phyloP scores from a whole-genome alignment of 2,329 filamentous ascomycete species.

The Orbilia oligospora region DNA sequence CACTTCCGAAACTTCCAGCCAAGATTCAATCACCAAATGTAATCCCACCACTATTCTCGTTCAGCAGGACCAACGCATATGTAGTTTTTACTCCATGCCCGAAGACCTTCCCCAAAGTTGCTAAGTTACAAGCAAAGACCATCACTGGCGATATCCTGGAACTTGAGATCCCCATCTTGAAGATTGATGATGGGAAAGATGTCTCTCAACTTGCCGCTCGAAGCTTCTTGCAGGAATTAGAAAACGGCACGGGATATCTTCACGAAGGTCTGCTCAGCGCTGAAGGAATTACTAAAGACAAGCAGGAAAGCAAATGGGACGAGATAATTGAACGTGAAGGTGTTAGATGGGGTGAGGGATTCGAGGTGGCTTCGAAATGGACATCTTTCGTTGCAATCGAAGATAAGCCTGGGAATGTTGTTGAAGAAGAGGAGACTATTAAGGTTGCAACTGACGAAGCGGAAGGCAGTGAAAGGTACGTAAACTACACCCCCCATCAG shows the following conservation, averaged over 20 bases:
- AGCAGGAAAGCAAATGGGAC: conserved; percentile 71
- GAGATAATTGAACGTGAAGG: conserved; percentile 77
- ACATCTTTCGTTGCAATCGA: conserved; percentile 81
- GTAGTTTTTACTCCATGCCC: conserved; percentile 74
- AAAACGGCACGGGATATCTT: conserved; percentile 79
- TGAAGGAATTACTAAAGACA: conserved; percentile 69
- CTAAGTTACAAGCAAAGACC: conserved; percentile 70
- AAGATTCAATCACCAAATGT: conserved; percentile 76
- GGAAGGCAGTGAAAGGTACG: conserved; percentile 26
- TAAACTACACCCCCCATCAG: neutral
- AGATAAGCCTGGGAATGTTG: conserved; percentile 65
- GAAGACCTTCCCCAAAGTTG: conserved; percentile 73
- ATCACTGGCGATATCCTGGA: conserved; percentile 69
- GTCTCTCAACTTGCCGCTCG: conserved; percentile 77
- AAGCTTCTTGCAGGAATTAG: conserved; percentile 78
- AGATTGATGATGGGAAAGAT: conserved; percentile 54
- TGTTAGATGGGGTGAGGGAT: conserved; percentile 76
- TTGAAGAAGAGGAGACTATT: neutral
- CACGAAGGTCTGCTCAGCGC: conserved; percentile 70
- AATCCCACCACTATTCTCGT: conserved; percentile 77
- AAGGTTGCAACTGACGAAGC: neutral
- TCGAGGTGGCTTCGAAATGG: conserved; percentile 78
- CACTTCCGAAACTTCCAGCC: conserved; percentile 71
- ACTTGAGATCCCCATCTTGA: conserved; percentile 76
- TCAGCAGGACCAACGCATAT: conserved; percentile 77